Evolutionary conservation across 1,284 basidiomycete genomes (phyloP), one percentile per base, ranked within the genome.

Genomic region (Porodaedalea pini): DNA sequence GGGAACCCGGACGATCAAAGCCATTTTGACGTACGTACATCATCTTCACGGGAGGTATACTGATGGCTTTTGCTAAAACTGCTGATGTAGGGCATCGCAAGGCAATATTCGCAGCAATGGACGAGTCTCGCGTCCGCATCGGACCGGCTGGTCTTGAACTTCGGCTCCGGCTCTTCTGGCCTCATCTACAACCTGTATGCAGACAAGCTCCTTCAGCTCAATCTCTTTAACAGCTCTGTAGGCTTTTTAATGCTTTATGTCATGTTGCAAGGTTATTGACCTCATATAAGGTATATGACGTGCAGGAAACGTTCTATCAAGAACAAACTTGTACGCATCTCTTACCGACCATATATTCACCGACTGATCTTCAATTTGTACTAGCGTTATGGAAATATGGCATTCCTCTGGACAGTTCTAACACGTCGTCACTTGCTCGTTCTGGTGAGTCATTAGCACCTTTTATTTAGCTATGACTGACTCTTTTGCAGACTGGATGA

Each of bases 401-500:
- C 31, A 55, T 66, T 0, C 61, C 68, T 0, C 53, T 68, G 17
- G 69, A 70, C 48, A 67, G 58, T 4, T 58, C 61, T 1, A 65
- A 61, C 48, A 2, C 25, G 23, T 31, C 59, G 8, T 56, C 49
- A 6, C 54, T 59, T n/a, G 59, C 63, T 13, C 69, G 68, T 49
- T 66, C 67, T 17, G 61, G 61, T 58, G 41, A 43, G 11, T 10
- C 15, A 4, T 13, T 47, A 2, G 73, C 6, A 67, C 69, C 11
- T 68, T 7, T 63, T 62, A 34, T 17, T 51, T n/a, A 19, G 4
- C 10, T 11, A 8, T n/a, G 5, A 3, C 40, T 41, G 23, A 39
- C 17, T 0, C 6, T 13, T 8, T 39, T 8, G 6, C 45, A 76
- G 75, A 75, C 55, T 77, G 74, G 75, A 69, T 70, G 11, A 63